Evolutionary conservation across 2,329 filamentous ascomycete species (phyloP).

Genomic region (Fusarium pseudoanthophilum): DNA sequence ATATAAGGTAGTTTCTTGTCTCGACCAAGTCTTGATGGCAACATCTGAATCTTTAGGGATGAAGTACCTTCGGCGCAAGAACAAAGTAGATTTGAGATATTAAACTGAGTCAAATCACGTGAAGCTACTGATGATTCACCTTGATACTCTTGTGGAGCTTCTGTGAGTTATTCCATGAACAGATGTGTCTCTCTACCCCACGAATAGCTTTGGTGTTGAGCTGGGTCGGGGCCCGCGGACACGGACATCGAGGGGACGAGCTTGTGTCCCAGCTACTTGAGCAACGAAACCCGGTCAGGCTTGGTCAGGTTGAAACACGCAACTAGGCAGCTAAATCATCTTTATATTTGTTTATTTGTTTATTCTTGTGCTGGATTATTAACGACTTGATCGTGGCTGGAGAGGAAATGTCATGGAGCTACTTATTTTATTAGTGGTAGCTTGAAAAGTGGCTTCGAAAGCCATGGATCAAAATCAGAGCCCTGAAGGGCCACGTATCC

Average conservation of each 20-base stretch:
- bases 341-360: neutral
- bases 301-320: neutral
- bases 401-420: neutral
- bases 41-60: neutral
- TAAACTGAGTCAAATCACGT: neutral
- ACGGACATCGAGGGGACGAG: neutral
- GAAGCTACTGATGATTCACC: neutral
- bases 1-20: neutral
- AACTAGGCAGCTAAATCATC: neutral
- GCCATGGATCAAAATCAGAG: neutral
- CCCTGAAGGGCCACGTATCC: constrained; percentile 32
- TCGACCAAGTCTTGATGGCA: neutral
- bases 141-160: neutral
- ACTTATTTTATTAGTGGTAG: no score
- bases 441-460: constrained; percentile 18
- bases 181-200: neutral
- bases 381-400: neutral
- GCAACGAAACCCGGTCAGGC: neutral
- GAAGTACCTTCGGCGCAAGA: neutral
- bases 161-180: neutral
- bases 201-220: neutral
- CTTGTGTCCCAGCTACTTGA: neutral
- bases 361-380: neutral
- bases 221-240: neutral
- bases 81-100: neutral